A percentile compares a stretch with the other conserved stretches of the same genome.
Evolutionary conservation across 805 yeast genomes (phyloP).

Genomic region (Candida nanaspora): DNA sequence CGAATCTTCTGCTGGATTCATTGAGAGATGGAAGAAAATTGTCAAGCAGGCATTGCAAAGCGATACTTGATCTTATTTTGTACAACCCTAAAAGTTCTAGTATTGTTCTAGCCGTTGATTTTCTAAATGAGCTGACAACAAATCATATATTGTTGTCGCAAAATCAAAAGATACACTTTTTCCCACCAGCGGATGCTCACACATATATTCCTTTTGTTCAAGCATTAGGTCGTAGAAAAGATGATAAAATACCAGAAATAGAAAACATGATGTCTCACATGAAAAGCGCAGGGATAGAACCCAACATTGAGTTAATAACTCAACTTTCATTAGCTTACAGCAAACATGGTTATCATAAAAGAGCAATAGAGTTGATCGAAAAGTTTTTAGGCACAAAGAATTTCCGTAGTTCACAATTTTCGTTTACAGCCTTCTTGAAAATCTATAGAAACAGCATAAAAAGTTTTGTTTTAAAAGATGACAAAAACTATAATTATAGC

Average conservation of each 20-base stretch:
- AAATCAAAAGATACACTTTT: slow-evolving; percentile 11
- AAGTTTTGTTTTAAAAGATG: slow-evolving; percentile 3
- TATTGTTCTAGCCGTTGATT: slow-evolving; percentile 21
- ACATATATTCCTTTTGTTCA: slow-evolving; percentile 34
- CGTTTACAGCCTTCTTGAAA: slow-evolving; percentile 8
- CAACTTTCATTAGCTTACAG: slow-evolving; percentile 29
- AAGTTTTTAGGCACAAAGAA: slow-evolving; percentile 6
- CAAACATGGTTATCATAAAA: slow-evolving; percentile 20
- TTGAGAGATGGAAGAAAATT: slow-evolving; percentile 16
- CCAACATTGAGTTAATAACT: slow-evolving; percentile 30
- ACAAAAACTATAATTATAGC: slow-evolving; percentile 1
- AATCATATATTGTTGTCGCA: slow-evolving; percentile 4
- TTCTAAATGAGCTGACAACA: slow-evolving; percentile 25
- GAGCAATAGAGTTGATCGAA: slow-evolving; percentile 28
- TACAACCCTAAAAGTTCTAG: slow-evolving; percentile 13
- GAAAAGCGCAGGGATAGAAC: slow-evolving; percentile 20
- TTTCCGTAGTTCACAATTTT: not conserved
- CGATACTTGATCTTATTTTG: slow-evolving; percentile 16
- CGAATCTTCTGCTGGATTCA: slow-evolving; percentile 9
- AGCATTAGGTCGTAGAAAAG: slow-evolving; percentile 23
- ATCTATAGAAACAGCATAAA: slow-evolving; percentile 14
- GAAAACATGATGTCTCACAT: slow-evolving; percentile 24
- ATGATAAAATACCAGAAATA: slow-evolving; percentile 21
- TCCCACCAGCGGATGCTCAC: slow-evolving; percentile 33
- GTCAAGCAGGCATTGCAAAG: slow-evolving; percentile 18